These are phyloP conservation scores for Fragaria iinumae DNA, from an alignment of 306 rosid genomes.

Conservation along the genomic window DNA sequence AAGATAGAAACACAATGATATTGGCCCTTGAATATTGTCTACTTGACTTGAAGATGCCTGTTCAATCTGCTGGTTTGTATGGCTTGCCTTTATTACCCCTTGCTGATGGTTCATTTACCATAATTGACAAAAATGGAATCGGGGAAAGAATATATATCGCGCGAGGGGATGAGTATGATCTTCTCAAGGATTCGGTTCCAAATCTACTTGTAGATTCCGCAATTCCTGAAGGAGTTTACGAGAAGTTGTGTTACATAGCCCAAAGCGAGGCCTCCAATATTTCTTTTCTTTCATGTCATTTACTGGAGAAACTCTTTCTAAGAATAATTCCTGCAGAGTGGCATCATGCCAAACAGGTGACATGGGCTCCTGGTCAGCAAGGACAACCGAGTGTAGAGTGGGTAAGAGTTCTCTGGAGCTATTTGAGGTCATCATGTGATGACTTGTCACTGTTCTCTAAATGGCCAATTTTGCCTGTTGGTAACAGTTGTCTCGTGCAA, in stretches of 20 bases:
- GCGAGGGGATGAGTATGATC: constrained; percentile 78
- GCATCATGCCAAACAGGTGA: constrained; percentile 78
- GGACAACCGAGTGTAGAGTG: constrained; percentile 94
- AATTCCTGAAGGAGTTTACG: constrained; percentile 70
- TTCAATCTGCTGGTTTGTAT: constrained; percentile 57
- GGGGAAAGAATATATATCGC: constrained; percentile 91
- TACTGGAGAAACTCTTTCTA: constrained; percentile 84
- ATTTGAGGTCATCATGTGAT: constrained; percentile 72
- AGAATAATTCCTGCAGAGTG: constrained; percentile 87
- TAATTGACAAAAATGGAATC: constrained; percentile 62
- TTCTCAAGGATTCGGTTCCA: constrained; percentile 85
- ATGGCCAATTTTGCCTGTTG: constrained; percentile 95
- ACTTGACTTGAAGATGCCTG: constrained; percentile 66
- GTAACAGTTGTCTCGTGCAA: constrained; percentile 62
- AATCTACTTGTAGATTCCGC: constrained; percentile 61
- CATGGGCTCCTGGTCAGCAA: constrained; percentile 76
- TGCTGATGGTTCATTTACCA: constrained; percentile 79
- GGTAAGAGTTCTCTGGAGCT: constrained; percentile 87
- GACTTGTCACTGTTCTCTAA: constrained; percentile 76
- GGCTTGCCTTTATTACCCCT: constrained; percentile 90
- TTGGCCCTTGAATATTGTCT: constrained; percentile 92
- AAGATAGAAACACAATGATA: constrained; percentile 73
- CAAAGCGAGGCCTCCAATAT: constrained; percentile 62
- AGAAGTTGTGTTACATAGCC: constrained; percentile 73
- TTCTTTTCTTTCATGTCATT: constrained; percentile 74